Base-by-base conservation (phyloP, 352 stramenopile species). In the Phytophthora pisi region DNA sequence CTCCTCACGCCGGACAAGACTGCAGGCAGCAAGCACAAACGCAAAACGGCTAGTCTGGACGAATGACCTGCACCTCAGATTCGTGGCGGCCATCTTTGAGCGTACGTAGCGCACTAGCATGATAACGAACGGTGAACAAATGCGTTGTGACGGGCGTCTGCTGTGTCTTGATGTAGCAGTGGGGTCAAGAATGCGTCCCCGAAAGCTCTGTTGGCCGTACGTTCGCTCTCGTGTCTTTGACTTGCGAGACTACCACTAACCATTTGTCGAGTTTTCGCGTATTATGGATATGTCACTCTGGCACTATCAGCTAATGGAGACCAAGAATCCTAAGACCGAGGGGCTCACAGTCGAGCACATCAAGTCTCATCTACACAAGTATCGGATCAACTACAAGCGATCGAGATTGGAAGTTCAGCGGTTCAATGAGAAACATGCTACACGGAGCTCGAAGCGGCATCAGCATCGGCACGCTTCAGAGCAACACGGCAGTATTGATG, bases 341-440 rank as follows among this genome's bases (percentile, higher is more conserved):
- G 55, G 42, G 28, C 31, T 74, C 50, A 74, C 66, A 20, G 50
- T 24, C 23, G 54, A 66, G 13, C 61, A 74, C 23, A 74, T 74
- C 50, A 74, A 74, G 50, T 74, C 66, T 7, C 66, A 74, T 9
- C 43, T 74, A 1, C 66, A 74, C 24, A 74, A 74, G 61, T 70
- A 74, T 24, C 54, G 61, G 26, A 74, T 74, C 49, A 66, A 57
- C 42, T 62, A 74, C 43, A 36, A 74, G 30, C 61, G 61, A 4
- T 74, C 61, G 20, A 46, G 59, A 6, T 24, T 68, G 13, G 59
- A 72, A 5, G 28, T 53, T 11, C 61, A 70, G 13, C 53, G 5
- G 8, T 26, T 65, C 9, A 65, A 57, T 43, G 66, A 68, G 9
- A 73, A 64, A 42, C 60, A 66, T 45, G 18, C 24, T 0, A 72